phyloP scores from a whole-genome alignment of 1,284 basidiomycete species.

The Stygiomarasmius scandens region DNA sequence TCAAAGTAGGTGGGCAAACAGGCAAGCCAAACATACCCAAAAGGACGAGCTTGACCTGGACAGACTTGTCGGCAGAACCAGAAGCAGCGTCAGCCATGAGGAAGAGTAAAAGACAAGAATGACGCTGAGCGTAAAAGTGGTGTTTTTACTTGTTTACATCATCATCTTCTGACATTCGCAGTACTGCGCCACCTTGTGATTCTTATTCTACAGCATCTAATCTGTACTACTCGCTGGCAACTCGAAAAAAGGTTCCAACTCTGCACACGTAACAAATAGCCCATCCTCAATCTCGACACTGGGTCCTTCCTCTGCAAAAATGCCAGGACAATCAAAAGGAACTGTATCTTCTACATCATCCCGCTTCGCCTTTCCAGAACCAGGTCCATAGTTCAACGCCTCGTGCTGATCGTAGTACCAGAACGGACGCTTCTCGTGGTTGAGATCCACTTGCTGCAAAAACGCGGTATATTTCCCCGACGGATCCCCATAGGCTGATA shows the following conservation, averaged over 20 bases:
- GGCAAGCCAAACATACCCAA: conserved; percentile 58
- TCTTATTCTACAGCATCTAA: background rate
- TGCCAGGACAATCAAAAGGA: conserved; percentile 45
- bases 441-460: conserved; percentile 31
- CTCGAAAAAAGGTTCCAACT: conserved; percentile 45
- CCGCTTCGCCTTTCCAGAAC: conserved; percentile 8
- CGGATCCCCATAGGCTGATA: conserved; percentile 60
- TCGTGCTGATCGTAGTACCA: conserved; percentile 56
- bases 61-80: conserved; percentile 78
- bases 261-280: conserved; percentile 49
- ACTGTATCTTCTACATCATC: background rate
- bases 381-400: conserved; percentile 27
- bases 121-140: conserved; percentile 22
- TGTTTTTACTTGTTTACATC: conserved; percentile 16
- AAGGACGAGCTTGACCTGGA: conserved; percentile 89
- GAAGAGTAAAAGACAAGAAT: conserved; percentile 21
- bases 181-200: background rate
- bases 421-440: conserved; percentile 45
- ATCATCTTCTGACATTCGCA: conserved; percentile 2
- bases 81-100: conserved; percentile 72
- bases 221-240: background rate
- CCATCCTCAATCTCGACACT: conserved; percentile 52
- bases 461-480: conserved; percentile 52
- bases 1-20: background rate
- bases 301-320: conserved; percentile 33